phyloP scores from a whole-genome alignment of 2,329 filamentous ascomycete species.

The Ambrosiella beaveri region DNA sequence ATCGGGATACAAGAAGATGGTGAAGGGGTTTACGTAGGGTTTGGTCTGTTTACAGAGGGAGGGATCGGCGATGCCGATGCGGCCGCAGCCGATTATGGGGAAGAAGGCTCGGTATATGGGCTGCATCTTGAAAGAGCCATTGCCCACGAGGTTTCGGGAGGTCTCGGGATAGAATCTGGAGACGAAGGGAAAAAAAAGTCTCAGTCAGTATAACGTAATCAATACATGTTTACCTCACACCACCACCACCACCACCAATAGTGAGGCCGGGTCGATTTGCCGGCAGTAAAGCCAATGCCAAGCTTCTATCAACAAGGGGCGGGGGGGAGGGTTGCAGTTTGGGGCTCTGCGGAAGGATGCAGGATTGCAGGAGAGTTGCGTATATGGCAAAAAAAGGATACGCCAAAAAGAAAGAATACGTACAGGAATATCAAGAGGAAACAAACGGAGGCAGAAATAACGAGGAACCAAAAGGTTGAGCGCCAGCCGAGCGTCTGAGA shows the following conservation, averaged over 20 bases:
- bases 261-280: too few relatives aligned
- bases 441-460: slow-evolving; percentile 26
- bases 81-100: slow-evolving; percentile 12
- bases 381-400: neutral
- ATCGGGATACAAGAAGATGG: slow-evolving; percentile 19
- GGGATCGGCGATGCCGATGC: neutral
- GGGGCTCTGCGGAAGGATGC: neutral
- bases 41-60: neutral
- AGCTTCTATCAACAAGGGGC: neutral
- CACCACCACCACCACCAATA: too few relatives aligned
- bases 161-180: slow-evolving; percentile 19
- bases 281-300: neutral
- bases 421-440: slow-evolving; percentile 20
- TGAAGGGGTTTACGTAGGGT: slow-evolving; percentile 18
- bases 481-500: slow-evolving; percentile 31
- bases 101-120: slow-evolving; percentile 15
- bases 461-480: slow-evolving; percentile 36
- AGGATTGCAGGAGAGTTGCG: neutral
- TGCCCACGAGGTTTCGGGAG: slow-evolving; percentile 17
- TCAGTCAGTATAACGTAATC: neutral
- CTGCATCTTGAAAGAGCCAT: slow-evolving; percentile 15
- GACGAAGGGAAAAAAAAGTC: neutral
- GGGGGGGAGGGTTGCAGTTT: neutral
- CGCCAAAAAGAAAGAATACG: neutral
- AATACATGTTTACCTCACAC: too few relatives aligned